Conservation (phyloP, 805 yeast genomes). For the Lachancea sp. region DNA sequence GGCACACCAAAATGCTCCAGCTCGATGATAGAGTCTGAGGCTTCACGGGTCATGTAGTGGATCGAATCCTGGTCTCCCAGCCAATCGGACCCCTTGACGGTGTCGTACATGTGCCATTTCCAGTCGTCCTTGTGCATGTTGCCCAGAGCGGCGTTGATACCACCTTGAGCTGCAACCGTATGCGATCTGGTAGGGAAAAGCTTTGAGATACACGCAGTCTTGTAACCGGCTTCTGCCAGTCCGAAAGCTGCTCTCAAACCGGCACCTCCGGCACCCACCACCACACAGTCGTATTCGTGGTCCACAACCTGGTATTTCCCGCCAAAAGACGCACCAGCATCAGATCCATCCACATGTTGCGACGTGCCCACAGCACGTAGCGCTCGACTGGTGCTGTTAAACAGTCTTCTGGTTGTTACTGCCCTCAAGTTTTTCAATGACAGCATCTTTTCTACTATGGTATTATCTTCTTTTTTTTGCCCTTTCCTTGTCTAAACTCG, state of each 20-base stretch:
- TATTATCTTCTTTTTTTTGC: neutral
- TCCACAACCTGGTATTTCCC: constrained; percentile 86
- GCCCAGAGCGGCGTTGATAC: constrained; percentile 97
- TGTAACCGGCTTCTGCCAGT: constrained; percentile 91
- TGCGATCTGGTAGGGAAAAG: constrained; percentile 97
- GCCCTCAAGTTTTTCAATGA: constrained; percentile 4
- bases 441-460: neutral
- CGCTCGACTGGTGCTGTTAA: constrained; percentile 52
- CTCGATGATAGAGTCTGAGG: constrained; percentile 92
- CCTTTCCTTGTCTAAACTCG: too few relatives aligned
- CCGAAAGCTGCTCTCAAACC: constrained; percentile 99
- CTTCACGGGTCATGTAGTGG: constrained; percentile 98
- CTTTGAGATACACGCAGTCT: constrained; percentile 95
- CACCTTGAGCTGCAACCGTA: constrained; percentile 99
- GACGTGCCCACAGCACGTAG: constrained; percentile 27
- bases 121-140: constrained; percentile 98
- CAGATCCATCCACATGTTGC: constrained; percentile 42
- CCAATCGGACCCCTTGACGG: constrained; percentile 99
- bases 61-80: constrained; percentile 98
- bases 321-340: constrained; percentile 46
- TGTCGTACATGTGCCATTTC: constrained; percentile 99
- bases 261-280: constrained; percentile 99
- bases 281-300: constrained; percentile 97
- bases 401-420: constrained; percentile 28
- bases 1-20: constrained; percentile 98